Base-by-base conservation (phyloP, 2,329 filamentous ascomycete species). In the Mycogone perniciosa region DNA sequence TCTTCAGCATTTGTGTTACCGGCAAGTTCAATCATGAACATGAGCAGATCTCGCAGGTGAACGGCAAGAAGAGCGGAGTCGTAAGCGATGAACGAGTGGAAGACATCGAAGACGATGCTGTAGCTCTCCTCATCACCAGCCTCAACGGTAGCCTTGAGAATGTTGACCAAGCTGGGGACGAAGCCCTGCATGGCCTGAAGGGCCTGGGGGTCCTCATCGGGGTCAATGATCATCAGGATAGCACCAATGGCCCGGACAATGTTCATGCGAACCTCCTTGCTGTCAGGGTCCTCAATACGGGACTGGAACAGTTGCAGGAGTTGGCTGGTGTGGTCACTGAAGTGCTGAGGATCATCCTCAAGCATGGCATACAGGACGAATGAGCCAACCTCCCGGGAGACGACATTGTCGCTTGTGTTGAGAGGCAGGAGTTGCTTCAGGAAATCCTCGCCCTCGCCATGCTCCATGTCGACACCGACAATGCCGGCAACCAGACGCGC, bases 321-420 rank as follows among this genome's bases (percentile, higher is more conserved):
- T 64, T 88, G 84, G 53, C 78, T 71, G 61, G 89, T 82, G 70
- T 93, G 88, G 63, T 91, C 87, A 61, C 83, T 82, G 70, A 96
- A 95, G 59, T 85, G 80, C 59, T 90, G 85, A 20, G 89, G 89
- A 59, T 95, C 85, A 50, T 86, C 86, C 73, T 99, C 93, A 8
- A 97, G 77, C 43, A 96, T 84, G 55, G 89, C 92, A 73, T 85
- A 96, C 58, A 97, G 84, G 60, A 97, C 90, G 73, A 93, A 97
- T 57, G 92, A 86, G 57, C 88, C 90, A 38, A 96, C 88, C 67
- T 95, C 90, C 59, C 93, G 86, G 68, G 95, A 88, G 54, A 83
- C 77, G 46, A 88, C 84, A 55, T 85, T 84, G 54, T 79, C 73
- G 66, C 84, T 91, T 59, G 81, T 87, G 60, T 88, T 85, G 55